Evolutionary conservation across 441 rosid species (phyloP).

Genomic region (Lepidium campestre): DNA sequence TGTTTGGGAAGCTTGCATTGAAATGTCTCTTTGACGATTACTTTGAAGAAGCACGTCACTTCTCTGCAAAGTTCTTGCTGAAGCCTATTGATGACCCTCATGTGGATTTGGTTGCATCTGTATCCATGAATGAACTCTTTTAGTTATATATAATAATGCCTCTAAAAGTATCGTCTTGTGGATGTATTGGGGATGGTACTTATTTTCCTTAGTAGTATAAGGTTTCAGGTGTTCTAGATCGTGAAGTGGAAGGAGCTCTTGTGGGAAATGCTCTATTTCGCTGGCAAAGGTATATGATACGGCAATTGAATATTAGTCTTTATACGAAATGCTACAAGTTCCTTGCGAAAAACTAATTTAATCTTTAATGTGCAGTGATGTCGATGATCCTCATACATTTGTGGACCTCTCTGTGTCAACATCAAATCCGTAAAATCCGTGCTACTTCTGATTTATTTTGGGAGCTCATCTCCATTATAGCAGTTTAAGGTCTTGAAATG

Average conservation of each 20-base stretch:
- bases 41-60: constrained; percentile 71
- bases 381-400: constrained; percentile 85
- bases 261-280: constrained; percentile 77
- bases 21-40: constrained; percentile 83
- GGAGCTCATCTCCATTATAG: background rate
- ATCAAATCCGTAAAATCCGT: constrained; percentile 60
- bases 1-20: constrained; percentile 83
- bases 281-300: constrained; percentile 71
- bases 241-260: constrained; percentile 50
- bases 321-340: background rate
- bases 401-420: constrained; percentile 76
- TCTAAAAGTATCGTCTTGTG: background rate
- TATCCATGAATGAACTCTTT: constrained; percentile 33
- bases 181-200: background rate
- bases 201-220: constrained; percentile 29
- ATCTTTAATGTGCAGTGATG: constrained; percentile 44
- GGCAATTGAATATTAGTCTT: background rate
- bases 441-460: background rate
- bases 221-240: constrained; percentile 71
- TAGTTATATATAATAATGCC: background rate
- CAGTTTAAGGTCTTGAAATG: background rate
- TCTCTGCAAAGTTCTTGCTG: constrained; percentile 63
- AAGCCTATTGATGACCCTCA: constrained; percentile 94
- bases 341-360: background rate
- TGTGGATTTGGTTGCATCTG: constrained; percentile 86